A percentile compares a stretch with the other conserved stretches of the same genome.
phyloP scores from a whole-genome alignment of 179 eudicot species.

The Beta macrorhiza region DNA sequence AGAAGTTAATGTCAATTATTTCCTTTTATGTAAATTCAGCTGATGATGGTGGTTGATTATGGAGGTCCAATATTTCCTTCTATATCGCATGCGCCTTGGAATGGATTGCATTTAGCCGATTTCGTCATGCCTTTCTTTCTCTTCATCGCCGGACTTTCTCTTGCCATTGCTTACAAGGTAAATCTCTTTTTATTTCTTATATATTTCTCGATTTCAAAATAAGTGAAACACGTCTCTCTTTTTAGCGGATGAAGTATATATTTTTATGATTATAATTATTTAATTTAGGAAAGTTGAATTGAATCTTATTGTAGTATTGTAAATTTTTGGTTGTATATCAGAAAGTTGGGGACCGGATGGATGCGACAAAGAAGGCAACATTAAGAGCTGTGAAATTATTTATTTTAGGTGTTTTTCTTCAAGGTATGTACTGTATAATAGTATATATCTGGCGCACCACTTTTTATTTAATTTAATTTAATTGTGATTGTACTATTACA shows the following conservation, averaged over 20 bases:
- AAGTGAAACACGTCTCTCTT: no score
- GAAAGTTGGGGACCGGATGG: conserved; percentile 58
- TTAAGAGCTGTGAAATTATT: conserved; percentile 56
- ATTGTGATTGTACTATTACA: not conserved
- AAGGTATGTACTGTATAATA: conserved; percentile 44
- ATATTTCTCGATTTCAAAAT: no score
- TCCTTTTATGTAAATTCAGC: conserved; percentile 30
- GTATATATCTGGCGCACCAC: not conserved
- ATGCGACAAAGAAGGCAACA: conserved; percentile 64
- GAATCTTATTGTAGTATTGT: not conserved
- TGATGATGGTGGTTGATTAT: conserved; percentile 88
- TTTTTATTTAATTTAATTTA: not conserved
- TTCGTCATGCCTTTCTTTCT: conserved; percentile 92
- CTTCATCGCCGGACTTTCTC: conserved; percentile 77
- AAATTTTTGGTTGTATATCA: conserved; percentile 30
- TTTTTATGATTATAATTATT: not conserved
- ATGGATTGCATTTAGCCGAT: conserved; percentile 84
- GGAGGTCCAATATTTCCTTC: conserved; percentile 69
- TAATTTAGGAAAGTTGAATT: not conserved
- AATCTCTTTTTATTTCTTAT: no score
- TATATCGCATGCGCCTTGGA: conserved; percentile 84
- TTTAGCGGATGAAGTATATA: no score
- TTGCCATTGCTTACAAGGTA: conserved; percentile 83
- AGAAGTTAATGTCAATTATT: not conserved
- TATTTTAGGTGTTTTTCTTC: conserved; percentile 74